phyloP scores from a whole-genome alignment of 306 rosid species.

The Potentilla sterilis region DNA sequence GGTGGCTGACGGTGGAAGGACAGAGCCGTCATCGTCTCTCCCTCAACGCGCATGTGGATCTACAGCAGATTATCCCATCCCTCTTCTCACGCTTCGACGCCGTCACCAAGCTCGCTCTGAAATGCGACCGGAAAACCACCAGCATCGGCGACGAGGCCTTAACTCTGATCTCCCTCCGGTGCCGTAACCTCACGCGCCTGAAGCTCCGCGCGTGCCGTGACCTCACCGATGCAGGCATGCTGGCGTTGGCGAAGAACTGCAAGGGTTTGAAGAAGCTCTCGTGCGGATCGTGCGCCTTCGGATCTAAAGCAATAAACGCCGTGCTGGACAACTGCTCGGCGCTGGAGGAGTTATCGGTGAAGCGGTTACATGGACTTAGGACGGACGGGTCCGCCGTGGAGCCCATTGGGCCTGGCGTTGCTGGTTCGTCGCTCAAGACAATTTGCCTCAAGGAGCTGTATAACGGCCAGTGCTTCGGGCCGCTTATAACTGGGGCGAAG shows the following conservation, averaged over 20 bases:
- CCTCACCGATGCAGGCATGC: slow-evolving; percentile 77
- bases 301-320: slow-evolving; percentile 91
- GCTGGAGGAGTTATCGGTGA: slow-evolving; percentile 85
- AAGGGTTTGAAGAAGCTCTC: slow-evolving; percentile 89
- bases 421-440: slow-evolving; percentile 55
- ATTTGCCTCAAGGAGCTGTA: slow-evolving; percentile 87
- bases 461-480: slow-evolving; percentile 89
- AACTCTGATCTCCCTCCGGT: slow-evolving; percentile 58
- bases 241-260: slow-evolving; percentile 73
- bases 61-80: slow-evolving; percentile 43
- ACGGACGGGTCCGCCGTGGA: slow-evolving; percentile 55
- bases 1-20: slow-evolving; percentile 87
- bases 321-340: slow-evolving; percentile 64
- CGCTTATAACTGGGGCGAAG: slow-evolving; percentile 75
- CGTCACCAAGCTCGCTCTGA: slow-evolving; percentile 82
- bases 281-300: slow-evolving; percentile 89
- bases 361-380: slow-evolving; percentile 75
- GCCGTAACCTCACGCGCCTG: slow-evolving; percentile 88
- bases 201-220: slow-evolving; percentile 92
- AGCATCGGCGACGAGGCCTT: slow-evolving; percentile 81
- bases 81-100: slow-evolving; percentile 85
- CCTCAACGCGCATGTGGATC: slow-evolving; percentile 67
- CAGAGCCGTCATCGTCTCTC: slow-evolving; percentile 92
- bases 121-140: slow-evolving; percentile 82
- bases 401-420: slow-evolving; percentile 79